Evolutionary conservation across 73 alveolate genomes (phyloP).

Genomic region (Uronychia setigera): DNA sequence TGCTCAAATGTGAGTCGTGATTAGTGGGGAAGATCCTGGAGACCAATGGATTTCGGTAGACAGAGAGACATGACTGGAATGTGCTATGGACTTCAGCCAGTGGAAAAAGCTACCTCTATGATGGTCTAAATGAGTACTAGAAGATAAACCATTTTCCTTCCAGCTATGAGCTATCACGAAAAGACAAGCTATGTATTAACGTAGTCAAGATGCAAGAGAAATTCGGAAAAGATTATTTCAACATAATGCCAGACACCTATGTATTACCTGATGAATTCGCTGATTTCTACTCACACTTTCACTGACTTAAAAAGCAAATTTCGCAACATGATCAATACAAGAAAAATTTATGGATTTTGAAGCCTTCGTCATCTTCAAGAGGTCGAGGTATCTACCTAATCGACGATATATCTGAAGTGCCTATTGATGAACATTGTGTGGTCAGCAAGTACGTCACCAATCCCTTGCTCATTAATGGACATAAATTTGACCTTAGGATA

Average conservation of each 20-base stretch:
- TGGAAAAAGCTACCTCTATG: slow-evolving; percentile 68
- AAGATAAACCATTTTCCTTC: slow-evolving; percentile 89
- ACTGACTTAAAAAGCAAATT: slow-evolving; percentile 48
- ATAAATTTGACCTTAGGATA: slow-evolving; percentile 62
- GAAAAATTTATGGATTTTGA: slow-evolving; percentile 80
- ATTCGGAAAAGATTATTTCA: slow-evolving; percentile 67
- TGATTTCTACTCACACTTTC: slow-evolving; percentile 75
- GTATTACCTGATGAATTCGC: slow-evolving; percentile 88
- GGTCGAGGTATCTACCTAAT: slow-evolving; percentile 86
- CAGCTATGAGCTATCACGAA: slow-evolving; percentile 82
- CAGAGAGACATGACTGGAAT: slow-evolving; percentile 81
- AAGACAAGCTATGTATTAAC: slow-evolving; percentile 82
- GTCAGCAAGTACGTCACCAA: slow-evolving; percentile 52
- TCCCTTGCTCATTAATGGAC: slow-evolving; percentile 57
- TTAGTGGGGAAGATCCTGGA: slow-evolving; percentile 63
- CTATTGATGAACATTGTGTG: slow-evolving; percentile 69
- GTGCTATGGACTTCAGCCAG: slow-evolving; percentile 62
- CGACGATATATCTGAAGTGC: slow-evolving; percentile 67
- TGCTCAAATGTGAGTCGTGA: slow-evolving; percentile 55
- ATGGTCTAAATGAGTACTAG: slow-evolving; percentile 82
- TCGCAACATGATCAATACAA: slow-evolving; percentile 29
- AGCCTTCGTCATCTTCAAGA: slow-evolving; percentile 78
- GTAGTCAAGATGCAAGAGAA: slow-evolving; percentile 78
- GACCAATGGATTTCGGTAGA: slow-evolving; percentile 45
- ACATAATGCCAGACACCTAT: slow-evolving; percentile 85